Evolutionary conservation across 257 asterid genomes (phyloP), one percentile per base, ranked within the genome.

Genomic region (Ilex aquifolium): DNA sequence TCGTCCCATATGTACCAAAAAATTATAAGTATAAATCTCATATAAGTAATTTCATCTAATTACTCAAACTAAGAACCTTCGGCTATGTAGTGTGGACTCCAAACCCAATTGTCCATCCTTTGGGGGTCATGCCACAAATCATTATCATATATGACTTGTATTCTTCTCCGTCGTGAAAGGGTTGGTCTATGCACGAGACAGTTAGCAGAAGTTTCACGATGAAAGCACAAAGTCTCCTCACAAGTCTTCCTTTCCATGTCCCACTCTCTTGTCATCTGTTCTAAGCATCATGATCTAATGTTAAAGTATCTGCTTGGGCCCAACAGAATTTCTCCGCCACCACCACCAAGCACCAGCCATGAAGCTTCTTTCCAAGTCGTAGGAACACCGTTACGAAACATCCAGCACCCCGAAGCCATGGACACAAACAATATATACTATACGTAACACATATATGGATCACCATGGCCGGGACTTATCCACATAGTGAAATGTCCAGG

Each of bases 291-390:
- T 8, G 2, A 53, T 10, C 56, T 7, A 7, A 42, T 42, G 48
- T 42, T 42, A 6, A 42, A 42, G 10, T 11, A 6, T 6, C 48
- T 42, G 48, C 8, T 56, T 70, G 81, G 75, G 79, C 71, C 74
- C 73, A 49, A 60, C 51, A 21, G 27, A 21, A 21, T 21, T 21
- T 21, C 27, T 21, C 27, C 27, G 27, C 58, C 81, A 67, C 58
- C 74, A 81, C 58, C 62, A 59, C 16, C n/a, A 70, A 21, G 80
- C 80, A 79, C 57, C 71, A 74, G 29, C 88, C 50, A 44, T 64
- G 97, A 90, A 90, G 77, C 85, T 90, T 90, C 97, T 70, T 61
- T 65, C 74, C 42, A 53, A 63, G 59, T 70, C 14, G 56, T 30
- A 79, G 66, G 97, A 87, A 87, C 67, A 77, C 70, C 64, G 71